A percentile compares a stretch with the other conserved stretches of the same genome.
Evolutionary conservation across 495 filamentous ascomycete species (phyloP).

Genomic region (Penicillium lividum): DNA sequence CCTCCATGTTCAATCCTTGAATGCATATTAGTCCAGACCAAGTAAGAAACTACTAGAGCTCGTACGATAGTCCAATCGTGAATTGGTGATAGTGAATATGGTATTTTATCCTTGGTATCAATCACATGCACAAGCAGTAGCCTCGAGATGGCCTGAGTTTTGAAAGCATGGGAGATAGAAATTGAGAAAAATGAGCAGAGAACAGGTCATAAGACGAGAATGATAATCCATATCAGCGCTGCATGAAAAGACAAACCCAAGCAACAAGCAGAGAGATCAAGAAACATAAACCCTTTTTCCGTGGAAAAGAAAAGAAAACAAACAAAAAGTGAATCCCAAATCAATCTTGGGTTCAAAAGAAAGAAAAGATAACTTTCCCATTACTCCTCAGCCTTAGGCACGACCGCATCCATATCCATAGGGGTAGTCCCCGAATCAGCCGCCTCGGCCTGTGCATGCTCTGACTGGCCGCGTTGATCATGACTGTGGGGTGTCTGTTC

Average conservation of each 20-base stretch:
- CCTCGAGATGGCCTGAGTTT: neutral
- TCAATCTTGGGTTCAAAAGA: neutral
- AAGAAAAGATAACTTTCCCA: slow-evolving; percentile 1
- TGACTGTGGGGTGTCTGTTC: slow-evolving; percentile 32
- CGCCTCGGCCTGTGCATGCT: slow-evolving; percentile 22
- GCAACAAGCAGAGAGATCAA: neutral
- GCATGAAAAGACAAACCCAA: neutral
- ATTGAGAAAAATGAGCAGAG: neutral
- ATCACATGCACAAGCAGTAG: neutral
- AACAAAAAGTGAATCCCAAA: neutral
- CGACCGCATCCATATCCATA: slow-evolving; percentile 10
- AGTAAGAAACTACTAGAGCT: neutral
- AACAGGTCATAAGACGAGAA: neutral
- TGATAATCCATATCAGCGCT: neutral
- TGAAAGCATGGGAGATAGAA: neutral
- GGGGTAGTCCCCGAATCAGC: slow-evolving; percentile 25
- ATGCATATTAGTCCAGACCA: slow-evolving; percentile 10
- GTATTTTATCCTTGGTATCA: neutral
- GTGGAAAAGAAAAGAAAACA: neutral
- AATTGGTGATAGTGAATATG: neutral
- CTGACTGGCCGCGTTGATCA: slow-evolving; percentile 22
- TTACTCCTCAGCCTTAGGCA: slow-evolving; percentile 7
- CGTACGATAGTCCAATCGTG: neutral
- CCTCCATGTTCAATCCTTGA: slow-evolving; percentile 13
- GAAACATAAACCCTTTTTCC: neutral